Evolutionary conservation across 169 alveolate species (phyloP), one percentile per base, ranked within the genome.

Genomic region (Cryptosporidium felis): DNA sequence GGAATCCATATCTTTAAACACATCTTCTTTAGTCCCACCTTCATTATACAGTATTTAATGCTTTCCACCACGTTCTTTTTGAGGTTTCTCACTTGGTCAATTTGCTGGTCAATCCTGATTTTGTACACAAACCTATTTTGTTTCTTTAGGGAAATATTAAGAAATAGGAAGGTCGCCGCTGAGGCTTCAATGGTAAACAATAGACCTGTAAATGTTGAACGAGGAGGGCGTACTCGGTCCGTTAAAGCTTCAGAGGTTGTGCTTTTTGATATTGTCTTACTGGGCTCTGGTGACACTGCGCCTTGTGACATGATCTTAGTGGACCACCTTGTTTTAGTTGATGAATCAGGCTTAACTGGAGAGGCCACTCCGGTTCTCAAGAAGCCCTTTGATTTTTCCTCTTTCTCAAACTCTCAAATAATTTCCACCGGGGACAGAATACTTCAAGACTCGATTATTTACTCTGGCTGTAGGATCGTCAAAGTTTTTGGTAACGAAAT

Each of bases 341-440:
- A 95, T 62, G 97, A 95, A 81, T 90, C 95, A 58, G 82, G 91
- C 36, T 85, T 95, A 36, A 95, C 97, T 1, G 97, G 97, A 0
- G 97, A 95, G 81, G 90, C 96, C 2, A 80, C 90, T 18, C 97
- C 97, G 0, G 88, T 93, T 62, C 90, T 92, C 51, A 95, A 93
- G 82, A 88, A 82, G n/a, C 92, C 90, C 62, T 60, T 94, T 23
- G 90, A 88, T 59, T 60, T 62, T 40, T 80, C 89, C 42, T 0
- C 14, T 0, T 41, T 49, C 41, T 34, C 58, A n/a, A 74, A 38
- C 14, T n/a, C 40, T 6, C 45, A 46, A 47, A 45, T 21, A 49
- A 38, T 65, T 65, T 38, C 44, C 10, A 28, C 42, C 10, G 28
- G 61, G 21, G 56, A 47, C 38, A 74, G 40, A 12, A 34, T 18